Conservation (phyloP, 176 grass and related monocot genomes). For the Oryza meridionalis region DNA sequence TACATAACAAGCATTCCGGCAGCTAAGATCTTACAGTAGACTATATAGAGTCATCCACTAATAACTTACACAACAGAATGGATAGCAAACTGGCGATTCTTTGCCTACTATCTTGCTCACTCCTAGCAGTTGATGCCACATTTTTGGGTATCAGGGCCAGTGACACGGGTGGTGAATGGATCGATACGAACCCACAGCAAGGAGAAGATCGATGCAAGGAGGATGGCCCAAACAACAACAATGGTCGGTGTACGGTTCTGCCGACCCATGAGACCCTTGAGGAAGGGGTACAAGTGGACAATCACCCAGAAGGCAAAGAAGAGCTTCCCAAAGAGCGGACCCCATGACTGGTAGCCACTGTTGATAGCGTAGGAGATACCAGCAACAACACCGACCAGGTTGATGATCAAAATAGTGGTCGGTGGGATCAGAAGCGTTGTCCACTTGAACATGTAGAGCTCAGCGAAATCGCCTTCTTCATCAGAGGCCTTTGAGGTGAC, state of each 20-base stretch:
- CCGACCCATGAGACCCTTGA: slow-evolving; percentile 79
- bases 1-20: slow-evolving; percentile 26
- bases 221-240: slow-evolving; percentile 78
- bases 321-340: slow-evolving; percentile 78
- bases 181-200: slow-evolving; percentile 84
- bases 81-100: not conserved
- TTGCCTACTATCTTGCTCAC: slow-evolving; percentile 15
- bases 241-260: slow-evolving; percentile 79
- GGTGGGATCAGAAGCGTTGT: slow-evolving; percentile 84
- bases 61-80: slow-evolving; percentile 41
- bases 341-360: slow-evolving; percentile 82
- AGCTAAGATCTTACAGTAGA: slow-evolving; percentile 20
- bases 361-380: slow-evolving; percentile 83
- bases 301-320: slow-evolving; percentile 89
- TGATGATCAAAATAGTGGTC: slow-evolving; percentile 79
- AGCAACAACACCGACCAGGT: slow-evolving; percentile 70
- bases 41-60: slow-evolving; percentile 23
- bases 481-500: slow-evolving; percentile 79
- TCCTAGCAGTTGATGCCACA: slow-evolving; percentile 84
- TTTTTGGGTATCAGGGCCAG: slow-evolving; percentile 43
- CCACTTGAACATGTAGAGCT: slow-evolving; percentile 89
- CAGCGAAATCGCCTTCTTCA: slow-evolving; percentile 71
- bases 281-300: slow-evolving; percentile 80
- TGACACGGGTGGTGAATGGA: slow-evolving; percentile 76
- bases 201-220: slow-evolving; percentile 81